Evolutionary conservation across 257 asterid genomes (phyloP).

Genomic region (Solanum pinnatisectum): DNA sequence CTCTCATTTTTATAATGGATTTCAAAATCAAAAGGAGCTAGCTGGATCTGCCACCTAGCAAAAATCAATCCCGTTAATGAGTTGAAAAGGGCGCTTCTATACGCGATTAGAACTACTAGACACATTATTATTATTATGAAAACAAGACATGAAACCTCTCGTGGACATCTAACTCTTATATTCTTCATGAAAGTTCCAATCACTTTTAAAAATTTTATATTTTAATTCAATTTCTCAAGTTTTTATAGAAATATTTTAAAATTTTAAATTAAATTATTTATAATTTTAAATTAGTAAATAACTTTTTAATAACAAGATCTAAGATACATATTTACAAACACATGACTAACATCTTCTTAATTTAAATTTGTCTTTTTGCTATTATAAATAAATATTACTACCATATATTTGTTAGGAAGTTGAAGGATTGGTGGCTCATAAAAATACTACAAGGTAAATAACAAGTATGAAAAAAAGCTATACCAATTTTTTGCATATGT

Average conservation of each 20-base stretch:
- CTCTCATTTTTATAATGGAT: too few species aligned
- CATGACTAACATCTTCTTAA: background rate
- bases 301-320: background rate
- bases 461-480: background rate
- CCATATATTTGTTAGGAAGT: background rate
- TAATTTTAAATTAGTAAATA: background rate
- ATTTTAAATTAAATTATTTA: background rate
- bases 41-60: too few species aligned
- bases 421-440: background rate
- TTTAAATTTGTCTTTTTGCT: background rate
- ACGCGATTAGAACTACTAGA: too few species aligned
- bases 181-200: background rate
- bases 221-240: background rate
- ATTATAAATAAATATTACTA: background rate
- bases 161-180: background rate
- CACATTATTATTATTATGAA: too few species aligned
- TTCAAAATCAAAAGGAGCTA: too few species aligned
- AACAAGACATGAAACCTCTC: background rate
- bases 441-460: background rate
- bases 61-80: too few species aligned
- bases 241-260: background rate
- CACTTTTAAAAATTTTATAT: background rate
- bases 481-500: too few species aligned
- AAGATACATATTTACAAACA: background rate
- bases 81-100: too few species aligned